Evolutionary conservation across 352 stramenopile species (phyloP), one percentile per base, ranked within the genome.

Genomic region (Discostella stelligera): DNA sequence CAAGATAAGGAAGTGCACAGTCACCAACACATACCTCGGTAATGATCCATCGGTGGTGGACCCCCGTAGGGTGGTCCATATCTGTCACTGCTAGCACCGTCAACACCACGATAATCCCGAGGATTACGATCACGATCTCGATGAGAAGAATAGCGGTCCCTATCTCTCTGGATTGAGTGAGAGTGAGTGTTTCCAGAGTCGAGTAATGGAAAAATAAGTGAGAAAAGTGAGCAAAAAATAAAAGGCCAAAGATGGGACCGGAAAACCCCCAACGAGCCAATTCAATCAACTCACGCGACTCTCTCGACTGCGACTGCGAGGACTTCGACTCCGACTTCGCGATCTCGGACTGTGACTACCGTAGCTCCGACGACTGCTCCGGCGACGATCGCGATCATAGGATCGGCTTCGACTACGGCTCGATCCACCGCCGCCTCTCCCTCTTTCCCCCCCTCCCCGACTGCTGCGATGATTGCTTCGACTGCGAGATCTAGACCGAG

Each of bases 361-460:
- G 48, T 50, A 60, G 55, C 39, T 58, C 55, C 67, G 53, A 30
- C 58, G 65, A 62, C 48, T 55, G 11, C 61, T 63, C 37, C 44
- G 30, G 13, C 30, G 18, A 56, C 18, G 2, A 9, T 9, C 56
- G 56, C 56, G 30, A 49, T 49, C 30, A 3, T 25, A 55, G 48
- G 85, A 83, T 48, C 85, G 82, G 11, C 89, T 94, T 11, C 88
- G 72, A 48, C 73, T 82, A n/a, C n/a, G n/a, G n/a, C n/a, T n/a
- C n/a, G n/a, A n/a, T n/a, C n/a, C 4, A 18, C 18, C 58, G 6
- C 32, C 58, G 32, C 58, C 32, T 30, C 13, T 20, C 10, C 56
- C 27, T 14, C 56, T 27, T 13, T 48, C 61, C 25, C 61, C 50
- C 23, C 61, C 27, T 49, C 37, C 58, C 23, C 52, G 23, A 46